Evolutionary conservation across 768 basidiomycete genomes (phyloP).

Genomic region (Lactarius akahatsu): DNA sequence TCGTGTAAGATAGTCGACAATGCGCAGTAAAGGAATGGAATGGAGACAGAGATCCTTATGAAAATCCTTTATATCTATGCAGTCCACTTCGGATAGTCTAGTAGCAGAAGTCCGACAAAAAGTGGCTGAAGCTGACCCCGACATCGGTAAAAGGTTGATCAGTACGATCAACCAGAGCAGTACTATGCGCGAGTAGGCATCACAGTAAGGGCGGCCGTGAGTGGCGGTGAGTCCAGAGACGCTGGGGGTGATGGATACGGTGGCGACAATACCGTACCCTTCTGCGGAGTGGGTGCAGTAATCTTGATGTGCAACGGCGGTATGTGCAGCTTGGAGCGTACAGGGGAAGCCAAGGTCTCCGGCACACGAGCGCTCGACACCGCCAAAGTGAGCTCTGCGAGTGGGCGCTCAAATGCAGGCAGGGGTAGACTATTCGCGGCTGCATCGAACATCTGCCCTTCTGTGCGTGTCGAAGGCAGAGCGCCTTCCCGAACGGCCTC

Average conservation of each 20-base stretch:
- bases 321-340: constrained; percentile 26
- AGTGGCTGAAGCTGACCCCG: neutral
- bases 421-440: constrained; percentile 39
- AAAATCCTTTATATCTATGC: constrained; percentile 8
- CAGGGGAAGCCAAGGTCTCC: constrained; percentile 9
- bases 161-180: neutral
- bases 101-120: neutral
- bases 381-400: neutral
- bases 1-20: neutral
- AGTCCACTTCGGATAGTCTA: constrained; percentile 1
- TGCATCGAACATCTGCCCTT: constrained; percentile 52
- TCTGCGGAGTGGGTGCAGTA: constrained; percentile 27
- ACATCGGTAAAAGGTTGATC: neutral
- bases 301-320: constrained; percentile 35
- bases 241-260: constrained; percentile 43
- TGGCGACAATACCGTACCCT: constrained; percentile 28
- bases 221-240: constrained; percentile 42
- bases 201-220: constrained; percentile 19
- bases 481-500: constrained; percentile 68
- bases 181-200: constrained; percentile 21
- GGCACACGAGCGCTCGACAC: constrained; percentile 17
- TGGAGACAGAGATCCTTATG: neutral
- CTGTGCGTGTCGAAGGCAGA: constrained; percentile 61
- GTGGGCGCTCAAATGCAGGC: constrained; percentile 14
- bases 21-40: constrained; percentile 6